Conservation (phyloP, 1,284 basidiomycete genomes). For the Agroathelia rolfsii region DNA sequence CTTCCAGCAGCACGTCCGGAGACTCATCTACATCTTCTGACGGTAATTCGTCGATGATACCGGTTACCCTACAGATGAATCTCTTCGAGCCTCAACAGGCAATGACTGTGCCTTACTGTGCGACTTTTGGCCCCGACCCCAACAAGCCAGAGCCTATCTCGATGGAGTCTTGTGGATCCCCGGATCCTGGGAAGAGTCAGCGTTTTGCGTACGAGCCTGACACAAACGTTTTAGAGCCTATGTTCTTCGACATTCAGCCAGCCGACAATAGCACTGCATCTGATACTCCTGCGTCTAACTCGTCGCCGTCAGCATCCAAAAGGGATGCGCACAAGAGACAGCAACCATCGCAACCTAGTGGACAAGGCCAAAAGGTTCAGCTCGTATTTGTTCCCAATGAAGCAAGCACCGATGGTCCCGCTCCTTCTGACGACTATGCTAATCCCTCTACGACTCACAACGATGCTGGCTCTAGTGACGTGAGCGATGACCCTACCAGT, state of each 20-base stretch:
- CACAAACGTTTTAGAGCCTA: conserved; percentile 41
- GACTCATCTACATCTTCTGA: conserved; percentile 11
- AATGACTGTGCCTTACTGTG: conserved; percentile 37
- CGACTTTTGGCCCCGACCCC: conserved; percentile 50
- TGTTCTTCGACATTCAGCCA: conserved; percentile 30
- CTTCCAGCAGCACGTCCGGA: conserved; percentile 11
- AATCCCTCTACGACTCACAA: conserved; percentile 3
- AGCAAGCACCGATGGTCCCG: not conserved
- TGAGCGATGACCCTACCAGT: conserved; percentile 4
- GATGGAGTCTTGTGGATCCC: conserved; percentile 32
- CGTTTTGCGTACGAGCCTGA: conserved; percentile 42
- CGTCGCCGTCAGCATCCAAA: conserved; percentile 1
- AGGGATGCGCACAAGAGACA: not conserved
- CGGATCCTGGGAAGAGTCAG: conserved; percentile 38
- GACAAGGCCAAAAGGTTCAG: not conserved
- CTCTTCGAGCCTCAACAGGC: conserved; percentile 31
- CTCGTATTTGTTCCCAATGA: no score
- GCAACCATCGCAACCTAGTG: not conserved
- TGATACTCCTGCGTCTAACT: not conserved
- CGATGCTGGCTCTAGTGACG: not conserved
- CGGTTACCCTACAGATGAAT: conserved; percentile 36
- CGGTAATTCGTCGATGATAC: no score
- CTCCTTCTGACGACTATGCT: not conserved
- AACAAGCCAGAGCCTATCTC: conserved; percentile 36
- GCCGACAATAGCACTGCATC: conserved; percentile 10